Evolutionary conservation across 1,284 basidiomycete species (phyloP).

Genomic region (Papiliotrema flavescens): DNA sequence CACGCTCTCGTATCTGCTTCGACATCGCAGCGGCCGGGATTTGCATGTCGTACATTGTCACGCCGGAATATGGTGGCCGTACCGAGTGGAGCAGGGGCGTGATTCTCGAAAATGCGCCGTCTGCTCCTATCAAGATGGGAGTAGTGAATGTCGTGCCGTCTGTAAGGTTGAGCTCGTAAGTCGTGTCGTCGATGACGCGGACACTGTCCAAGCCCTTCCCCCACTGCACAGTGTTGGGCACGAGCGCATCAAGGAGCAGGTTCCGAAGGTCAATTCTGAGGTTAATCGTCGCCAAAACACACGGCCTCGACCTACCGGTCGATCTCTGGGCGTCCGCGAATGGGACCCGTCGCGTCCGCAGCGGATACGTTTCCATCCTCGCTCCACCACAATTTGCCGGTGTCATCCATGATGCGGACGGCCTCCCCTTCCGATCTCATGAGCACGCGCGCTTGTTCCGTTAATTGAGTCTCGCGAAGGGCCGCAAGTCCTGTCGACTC

Average conservation of each 20-base stretch:
- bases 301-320: slow-evolving; percentile 21
- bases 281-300: neutral
- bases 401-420: slow-evolving; percentile 32
- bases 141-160: neutral
- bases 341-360: neutral
- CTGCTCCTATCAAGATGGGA: slow-evolving; percentile 50
- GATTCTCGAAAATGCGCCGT: slow-evolving; percentile 52
- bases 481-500: slow-evolving; percentile 41
- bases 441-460: slow-evolving; percentile 32
- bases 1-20: slow-evolving; percentile 29
- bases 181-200: slow-evolving; percentile 15
- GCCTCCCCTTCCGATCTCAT: slow-evolving; percentile 29
- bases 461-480: slow-evolving; percentile 38
- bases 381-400: slow-evolving; percentile 35
- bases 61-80: slow-evolving; percentile 47
- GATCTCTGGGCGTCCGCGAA: slow-evolving; percentile 24
- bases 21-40: slow-evolving; percentile 24
- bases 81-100: slow-evolving; percentile 45
- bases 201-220: slow-evolving; percentile 20
- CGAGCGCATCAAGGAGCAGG: slow-evolving; percentile 30
- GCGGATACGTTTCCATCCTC: no score
- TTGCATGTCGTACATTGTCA: slow-evolving; percentile 38
- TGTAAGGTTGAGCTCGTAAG: slow-evolving; percentile 30
- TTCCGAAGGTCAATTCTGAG: slow-evolving; percentile 31
- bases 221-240: slow-evolving; percentile 33